A percentile compares a stretch with the other conserved stretches of the same genome.
phyloP scores from a whole-genome alignment of 176 grass and related monocot species.

The Neostapfia colusana region DNA sequence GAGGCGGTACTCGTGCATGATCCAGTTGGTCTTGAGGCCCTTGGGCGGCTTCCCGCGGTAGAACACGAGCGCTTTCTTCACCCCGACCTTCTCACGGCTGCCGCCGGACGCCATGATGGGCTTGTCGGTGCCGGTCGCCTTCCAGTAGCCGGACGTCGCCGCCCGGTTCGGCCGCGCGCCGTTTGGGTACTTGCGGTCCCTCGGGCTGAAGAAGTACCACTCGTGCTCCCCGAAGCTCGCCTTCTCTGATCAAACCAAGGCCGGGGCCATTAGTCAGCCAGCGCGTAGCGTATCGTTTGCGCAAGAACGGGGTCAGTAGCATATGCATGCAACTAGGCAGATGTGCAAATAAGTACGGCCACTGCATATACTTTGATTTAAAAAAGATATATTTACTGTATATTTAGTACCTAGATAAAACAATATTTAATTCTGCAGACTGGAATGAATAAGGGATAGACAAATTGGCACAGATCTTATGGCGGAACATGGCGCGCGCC shows the following conservation, averaged over 20 bases:
- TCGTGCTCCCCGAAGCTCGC: slow-evolving; percentile 83
- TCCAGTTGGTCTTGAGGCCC: slow-evolving; percentile 91
- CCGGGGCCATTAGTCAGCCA: not conserved
- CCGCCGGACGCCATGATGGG: slow-evolving; percentile 55
- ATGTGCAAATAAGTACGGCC: not conserved
- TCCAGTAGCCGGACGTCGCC: slow-evolving; percentile 95
- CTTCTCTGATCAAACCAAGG: slow-evolving; percentile 51
- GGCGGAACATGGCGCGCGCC: not conserved
- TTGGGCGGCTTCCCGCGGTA: slow-evolving; percentile 79
- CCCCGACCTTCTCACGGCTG: slow-evolving; percentile 67
- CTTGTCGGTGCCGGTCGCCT: slow-evolving; percentile 94
- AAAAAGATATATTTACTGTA: slow-evolving; percentile 5
- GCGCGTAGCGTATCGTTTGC: not conserved
- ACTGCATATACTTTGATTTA: not conserved
- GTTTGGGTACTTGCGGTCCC: slow-evolving; percentile 96
- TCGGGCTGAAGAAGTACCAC: slow-evolving; percentile 97
- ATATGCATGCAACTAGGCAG: not conserved
- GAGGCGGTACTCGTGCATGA: slow-evolving; percentile 99
- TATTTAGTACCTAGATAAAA: not conserved
- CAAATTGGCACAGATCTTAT: not conserved
- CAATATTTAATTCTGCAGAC: not conserved
- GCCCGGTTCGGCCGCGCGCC: slow-evolving; percentile 80
- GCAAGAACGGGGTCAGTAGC: not conserved
- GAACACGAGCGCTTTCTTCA: slow-evolving; percentile 96
- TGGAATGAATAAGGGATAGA: not conserved